Evolutionary conservation across 2,329 filamentous ascomycete species (phyloP).

Genomic region (Zarea fungicola): DNA sequence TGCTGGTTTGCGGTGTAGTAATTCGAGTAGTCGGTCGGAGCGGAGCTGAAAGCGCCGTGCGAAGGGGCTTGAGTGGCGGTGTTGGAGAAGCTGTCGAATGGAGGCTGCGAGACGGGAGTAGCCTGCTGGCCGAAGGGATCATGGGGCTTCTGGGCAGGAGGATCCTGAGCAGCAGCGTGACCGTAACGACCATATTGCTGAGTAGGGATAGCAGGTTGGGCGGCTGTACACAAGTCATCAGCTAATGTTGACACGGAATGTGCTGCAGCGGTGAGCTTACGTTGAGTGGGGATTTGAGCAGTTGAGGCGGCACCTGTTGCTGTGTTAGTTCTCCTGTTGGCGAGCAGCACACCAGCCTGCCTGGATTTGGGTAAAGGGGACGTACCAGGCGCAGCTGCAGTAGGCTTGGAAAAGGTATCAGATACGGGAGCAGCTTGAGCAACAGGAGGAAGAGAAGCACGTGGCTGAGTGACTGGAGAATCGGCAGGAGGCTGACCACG

Average conservation of each 20-base stretch:
- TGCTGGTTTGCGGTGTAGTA: slow-evolving; percentile 78
- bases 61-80: slow-evolving; percentile 58
- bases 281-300: slow-evolving; percentile 20
- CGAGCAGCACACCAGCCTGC: background rate
- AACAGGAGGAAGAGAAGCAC: slow-evolving; percentile 78
- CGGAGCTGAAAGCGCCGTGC: slow-evolving; percentile 65
- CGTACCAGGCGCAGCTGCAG: slow-evolving; percentile 46
- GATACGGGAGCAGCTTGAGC: slow-evolving; percentile 49
- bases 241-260: background rate
- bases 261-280: slow-evolving; percentile 13
- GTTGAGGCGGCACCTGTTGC: background rate
- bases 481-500: slow-evolving; percentile 89
- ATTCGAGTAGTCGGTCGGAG: slow-evolving; percentile 72
- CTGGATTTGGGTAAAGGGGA: slow-evolving; percentile 21
- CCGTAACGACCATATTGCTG: slow-evolving; percentile 68
- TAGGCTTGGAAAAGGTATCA: slow-evolving; percentile 51
- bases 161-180: slow-evolving; percentile 56
- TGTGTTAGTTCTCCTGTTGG: background rate
- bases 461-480: slow-evolving; percentile 79
- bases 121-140: slow-evolving; percentile 81
- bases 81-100: slow-evolving; percentile 56
- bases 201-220: slow-evolving; percentile 50
- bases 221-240: slow-evolving; percentile 13
- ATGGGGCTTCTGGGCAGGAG: slow-evolving; percentile 71
- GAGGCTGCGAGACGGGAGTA: slow-evolving; percentile 41